These are phyloP conservation scores for Aspergillus floridensis DNA, from an alignment of 2,329 filamentous ascomycete genomes.

Conservation along the genomic window DNA sequence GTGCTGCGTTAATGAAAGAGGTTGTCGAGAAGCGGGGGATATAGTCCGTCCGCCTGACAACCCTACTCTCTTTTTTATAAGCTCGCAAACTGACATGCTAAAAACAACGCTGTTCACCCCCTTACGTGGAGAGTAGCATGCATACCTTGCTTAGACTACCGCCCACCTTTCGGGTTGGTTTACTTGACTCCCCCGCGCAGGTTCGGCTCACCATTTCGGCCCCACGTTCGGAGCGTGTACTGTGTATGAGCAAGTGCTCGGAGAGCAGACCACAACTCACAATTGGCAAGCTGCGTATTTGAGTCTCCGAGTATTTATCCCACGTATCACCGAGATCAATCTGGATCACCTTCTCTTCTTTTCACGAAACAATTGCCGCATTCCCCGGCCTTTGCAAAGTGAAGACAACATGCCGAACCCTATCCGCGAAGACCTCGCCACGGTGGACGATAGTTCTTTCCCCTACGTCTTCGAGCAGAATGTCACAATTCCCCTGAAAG, in stretches of 20 bases:
- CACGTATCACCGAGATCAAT: background rate
- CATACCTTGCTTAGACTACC: background rate
- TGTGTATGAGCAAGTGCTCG: conserved; percentile 1
- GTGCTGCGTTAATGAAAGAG: background rate
- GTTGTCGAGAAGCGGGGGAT: background rate
- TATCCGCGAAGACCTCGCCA: conserved; percentile 32
- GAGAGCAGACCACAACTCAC: background rate
- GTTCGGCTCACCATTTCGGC: conserved; percentile 24
- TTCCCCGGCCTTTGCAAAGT: background rate
- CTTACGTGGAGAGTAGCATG: background rate
- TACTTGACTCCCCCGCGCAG: background rate
- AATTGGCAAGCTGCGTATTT: background rate
- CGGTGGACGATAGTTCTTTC: conserved; percentile 34
- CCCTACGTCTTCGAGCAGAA: conserved; percentile 53
- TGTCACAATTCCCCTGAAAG: conserved; percentile 46
- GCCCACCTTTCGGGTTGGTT: background rate
- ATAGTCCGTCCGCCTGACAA: background rate
- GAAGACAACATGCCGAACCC: conserved; percentile 26
- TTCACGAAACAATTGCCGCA: background rate
- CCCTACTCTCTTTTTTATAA: background rate
- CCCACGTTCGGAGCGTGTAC: conserved; percentile 21
- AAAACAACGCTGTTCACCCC: background rate
- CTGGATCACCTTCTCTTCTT: background rate
- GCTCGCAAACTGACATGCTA: background rate
- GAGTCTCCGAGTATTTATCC: conserved; percentile 4